Evolutionary conservation across 345 rosid genomes (phyloP).

Genomic region (Dimocarpus longan): DNA sequence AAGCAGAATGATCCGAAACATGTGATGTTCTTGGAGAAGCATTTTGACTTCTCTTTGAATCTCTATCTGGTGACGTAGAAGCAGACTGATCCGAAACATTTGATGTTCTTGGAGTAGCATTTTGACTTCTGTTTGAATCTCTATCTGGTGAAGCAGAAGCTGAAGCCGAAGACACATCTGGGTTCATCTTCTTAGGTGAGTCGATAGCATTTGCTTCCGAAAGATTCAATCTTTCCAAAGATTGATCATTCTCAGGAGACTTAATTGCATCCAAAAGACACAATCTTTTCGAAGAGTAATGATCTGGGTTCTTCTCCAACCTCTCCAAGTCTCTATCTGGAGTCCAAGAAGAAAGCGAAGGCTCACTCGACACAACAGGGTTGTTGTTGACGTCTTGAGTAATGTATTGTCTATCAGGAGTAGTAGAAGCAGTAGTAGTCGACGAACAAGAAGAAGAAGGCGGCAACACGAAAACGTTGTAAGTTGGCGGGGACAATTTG

Average conservation of each 20-base stretch:
- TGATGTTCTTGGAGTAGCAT: slow-evolving; percentile 20
- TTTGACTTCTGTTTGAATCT: not conserved
- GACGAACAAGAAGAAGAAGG: slow-evolving; percentile 21
- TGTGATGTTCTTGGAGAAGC: slow-evolving; percentile 24
- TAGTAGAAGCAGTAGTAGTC: slow-evolving; percentile 31
- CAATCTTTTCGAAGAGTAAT: not conserved
- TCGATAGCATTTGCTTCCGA: not conserved
- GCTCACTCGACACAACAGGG: slow-evolving; percentile 29
- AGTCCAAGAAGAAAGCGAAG: slow-evolving; percentile 44
- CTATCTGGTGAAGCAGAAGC: slow-evolving; percentile 24
- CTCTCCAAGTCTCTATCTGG: slow-evolving; percentile 41
- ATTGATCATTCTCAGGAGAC: slow-evolving; percentile 5
- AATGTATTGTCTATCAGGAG: slow-evolving; percentile 27
- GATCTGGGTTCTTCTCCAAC: slow-evolving; percentile 22
- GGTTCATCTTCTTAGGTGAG: too few relatives aligned
- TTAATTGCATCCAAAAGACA: not conserved
- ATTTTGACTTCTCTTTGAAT: not conserved
- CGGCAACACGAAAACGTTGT: slow-evolving; percentile 32
- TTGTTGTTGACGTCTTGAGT: slow-evolving; percentile 31
- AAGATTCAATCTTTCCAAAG: not conserved
- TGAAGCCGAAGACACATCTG: not conserved
- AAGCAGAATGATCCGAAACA: slow-evolving; percentile 32
- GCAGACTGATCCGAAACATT: slow-evolving; percentile 28
- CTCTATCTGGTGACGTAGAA: slow-evolving; percentile 24
- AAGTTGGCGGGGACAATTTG: slow-evolving; percentile 23